These are phyloP conservation scores for Maudiozyma bulderi DNA, from an alignment of 805 yeast species.

Conservation along the genomic window DNA sequence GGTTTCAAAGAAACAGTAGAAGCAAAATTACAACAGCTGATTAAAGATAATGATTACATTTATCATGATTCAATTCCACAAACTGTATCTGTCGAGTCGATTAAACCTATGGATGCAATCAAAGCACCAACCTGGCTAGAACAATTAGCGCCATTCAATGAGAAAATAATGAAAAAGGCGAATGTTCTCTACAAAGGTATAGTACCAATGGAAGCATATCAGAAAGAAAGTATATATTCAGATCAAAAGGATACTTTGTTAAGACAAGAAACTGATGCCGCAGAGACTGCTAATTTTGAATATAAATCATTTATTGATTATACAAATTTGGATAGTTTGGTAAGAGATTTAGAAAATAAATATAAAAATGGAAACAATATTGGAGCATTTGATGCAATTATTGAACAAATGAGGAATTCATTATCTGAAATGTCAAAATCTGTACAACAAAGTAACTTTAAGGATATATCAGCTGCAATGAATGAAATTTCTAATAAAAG, in stretches of 20 bases:
- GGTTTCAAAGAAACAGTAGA: constrained; percentile 28
- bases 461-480: constrained; percentile 28
- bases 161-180: constrained; percentile 27
- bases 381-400: constrained; percentile 13
- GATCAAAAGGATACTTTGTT: constrained; percentile 77
- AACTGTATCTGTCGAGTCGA: constrained; percentile 24
- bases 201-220: constrained; percentile 80
- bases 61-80: constrained; percentile 73
- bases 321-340: constrained; percentile 60
- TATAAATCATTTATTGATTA: constrained; percentile 70
- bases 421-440: constrained; percentile 21
- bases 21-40: constrained; percentile 34
- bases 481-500: constrained; percentile 27
- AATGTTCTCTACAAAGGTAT: constrained; percentile 64
- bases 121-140: constrained; percentile 63
- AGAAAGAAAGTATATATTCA: constrained; percentile 75
- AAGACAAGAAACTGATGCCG: constrained; percentile 62
- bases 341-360: constrained; percentile 40
- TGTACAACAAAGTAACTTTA: constrained; percentile 21
- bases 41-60: constrained; percentile 81
- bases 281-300: constrained; percentile 73
- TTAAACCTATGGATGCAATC: constrained; percentile 49
- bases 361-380: constrained; percentile 25
- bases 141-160: constrained; percentile 35
- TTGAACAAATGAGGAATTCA: constrained; percentile 26